Conservation (phyloP, 2,329 filamentous ascomycete species). For the Arachnopeziza araneosa region DNA sequence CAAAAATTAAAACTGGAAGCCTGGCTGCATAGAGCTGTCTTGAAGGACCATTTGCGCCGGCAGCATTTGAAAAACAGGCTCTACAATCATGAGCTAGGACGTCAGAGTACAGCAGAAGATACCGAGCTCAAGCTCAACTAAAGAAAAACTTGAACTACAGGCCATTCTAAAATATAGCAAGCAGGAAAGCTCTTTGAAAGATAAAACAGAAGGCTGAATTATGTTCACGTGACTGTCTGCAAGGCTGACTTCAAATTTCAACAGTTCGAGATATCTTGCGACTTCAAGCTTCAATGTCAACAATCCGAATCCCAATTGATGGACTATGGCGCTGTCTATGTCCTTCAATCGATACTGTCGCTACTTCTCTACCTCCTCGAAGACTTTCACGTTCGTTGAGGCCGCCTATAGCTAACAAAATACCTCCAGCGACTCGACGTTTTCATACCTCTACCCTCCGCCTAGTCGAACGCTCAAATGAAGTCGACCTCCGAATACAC, state of each 20-base stretch:
- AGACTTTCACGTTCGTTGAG: not conserved
- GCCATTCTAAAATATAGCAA: not conserved
- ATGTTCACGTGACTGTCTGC: not conserved
- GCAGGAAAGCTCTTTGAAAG: not conserved
- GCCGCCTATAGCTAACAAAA: not conserved
- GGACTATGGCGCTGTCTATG: slow-evolving; percentile 61
- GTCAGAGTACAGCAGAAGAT: not conserved
- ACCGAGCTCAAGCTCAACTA: not conserved
- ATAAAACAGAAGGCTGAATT: not conserved
- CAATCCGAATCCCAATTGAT: slow-evolving; percentile 39
- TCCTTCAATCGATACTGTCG: slow-evolving; percentile 44
- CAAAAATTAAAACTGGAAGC: not conserved
- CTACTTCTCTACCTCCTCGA: slow-evolving; percentile 27
- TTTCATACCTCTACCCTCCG: slow-evolving; percentile 9
- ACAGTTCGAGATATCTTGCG: not conserved
- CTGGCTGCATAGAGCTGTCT: not conserved
- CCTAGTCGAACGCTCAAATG: not conserved
- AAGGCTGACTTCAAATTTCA: slow-evolving; percentile 6
- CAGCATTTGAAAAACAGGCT: not conserved
- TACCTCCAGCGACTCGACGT: slow-evolving; percentile 5
- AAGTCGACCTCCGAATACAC: not conserved
- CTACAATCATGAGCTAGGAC: not conserved
- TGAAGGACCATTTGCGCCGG: not conserved
- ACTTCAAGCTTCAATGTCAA: slow-evolving; percentile 27
- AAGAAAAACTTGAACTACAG: not conserved